Evolutionary conservation across 2,329 filamentous ascomycete species (phyloP).

Genomic region (Colletotrichum abscissum): DNA sequence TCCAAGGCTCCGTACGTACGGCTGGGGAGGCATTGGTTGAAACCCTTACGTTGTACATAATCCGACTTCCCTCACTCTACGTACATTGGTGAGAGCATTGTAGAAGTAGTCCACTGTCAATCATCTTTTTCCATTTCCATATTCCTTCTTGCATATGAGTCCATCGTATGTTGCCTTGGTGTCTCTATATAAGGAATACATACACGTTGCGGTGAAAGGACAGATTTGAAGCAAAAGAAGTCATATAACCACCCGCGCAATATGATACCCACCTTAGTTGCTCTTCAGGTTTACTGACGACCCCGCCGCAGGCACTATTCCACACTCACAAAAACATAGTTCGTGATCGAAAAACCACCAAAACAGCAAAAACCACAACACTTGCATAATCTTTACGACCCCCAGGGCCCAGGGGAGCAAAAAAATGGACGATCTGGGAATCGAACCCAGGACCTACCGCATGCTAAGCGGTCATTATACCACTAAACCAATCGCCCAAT

Average conservation of each 20-base stretch:
- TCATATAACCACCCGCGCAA: too few relatives aligned
- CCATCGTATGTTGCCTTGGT: not conserved
- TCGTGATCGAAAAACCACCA: not conserved
- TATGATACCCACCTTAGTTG: too few relatives aligned
- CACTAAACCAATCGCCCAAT: conserved; percentile 12
- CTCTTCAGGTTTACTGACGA: too few relatives aligned
- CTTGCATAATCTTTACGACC: not conserved
- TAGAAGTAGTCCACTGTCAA: conserved; percentile 32
- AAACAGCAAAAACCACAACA: not conserved
- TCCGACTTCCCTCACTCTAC: conserved; percentile 34
- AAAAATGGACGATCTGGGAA: conserved; percentile 6
- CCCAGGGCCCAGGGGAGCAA: not conserved
- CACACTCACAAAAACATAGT: too few relatives aligned
- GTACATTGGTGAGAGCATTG: conserved; percentile 34
- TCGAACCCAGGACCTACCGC: conserved; percentile 17
- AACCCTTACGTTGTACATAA: conserved; percentile 32
- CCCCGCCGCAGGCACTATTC: too few relatives aligned
- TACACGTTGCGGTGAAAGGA: too few relatives aligned
- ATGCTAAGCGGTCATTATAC: conserved; percentile 23
- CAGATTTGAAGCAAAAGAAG: too few relatives aligned
- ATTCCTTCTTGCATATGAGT: too few relatives aligned
- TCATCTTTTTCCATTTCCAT: conserved; percentile 8
- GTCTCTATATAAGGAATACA: too few relatives aligned
- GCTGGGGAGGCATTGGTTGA: conserved; percentile 23
- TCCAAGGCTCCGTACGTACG: conserved; percentile 20